phyloP scores from a whole-genome alignment of 2,329 filamentous ascomycete genomes.

The Ophiostoma perfectum region DNA sequence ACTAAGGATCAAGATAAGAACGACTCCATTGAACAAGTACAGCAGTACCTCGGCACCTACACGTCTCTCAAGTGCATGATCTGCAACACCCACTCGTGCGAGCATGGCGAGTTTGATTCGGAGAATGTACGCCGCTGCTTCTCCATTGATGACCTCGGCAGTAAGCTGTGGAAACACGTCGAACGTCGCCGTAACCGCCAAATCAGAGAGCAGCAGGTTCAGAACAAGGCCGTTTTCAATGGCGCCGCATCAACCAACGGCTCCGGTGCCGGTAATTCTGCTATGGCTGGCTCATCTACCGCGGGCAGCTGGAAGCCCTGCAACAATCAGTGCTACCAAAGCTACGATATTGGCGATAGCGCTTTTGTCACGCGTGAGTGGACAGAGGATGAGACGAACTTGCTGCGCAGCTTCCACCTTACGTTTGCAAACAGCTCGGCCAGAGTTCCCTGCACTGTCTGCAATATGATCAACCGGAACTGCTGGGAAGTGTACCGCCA shows the following conservation, averaged over 20 bases:
- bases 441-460: slow-evolving; percentile 45
- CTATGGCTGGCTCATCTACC: not conserved
- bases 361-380: slow-evolving; percentile 38
- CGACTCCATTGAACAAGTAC: slow-evolving; percentile 36
- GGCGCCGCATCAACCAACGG: not conserved
- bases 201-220: slow-evolving; percentile 27
- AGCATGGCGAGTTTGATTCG: slow-evolving; percentile 54
- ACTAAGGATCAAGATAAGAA: slow-evolving; percentile 35
- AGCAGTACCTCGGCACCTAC: slow-evolving; percentile 50
- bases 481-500: slow-evolving; percentile 50
- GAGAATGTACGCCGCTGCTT: slow-evolving; percentile 51
- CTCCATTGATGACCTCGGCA: slow-evolving; percentile 40
- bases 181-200: slow-evolving; percentile 27
- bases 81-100: slow-evolving; percentile 56
- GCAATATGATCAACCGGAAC: slow-evolving; percentile 45
- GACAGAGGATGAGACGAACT: slow-evolving; percentile 45
- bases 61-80: slow-evolving; percentile 53
- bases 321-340: slow-evolving; percentile 42
- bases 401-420: slow-evolving; percentile 45
- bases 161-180: slow-evolving; percentile 26
- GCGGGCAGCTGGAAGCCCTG: slow-evolving; percentile 30
- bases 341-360: slow-evolving; percentile 32
- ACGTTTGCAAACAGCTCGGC: slow-evolving; percentile 41
- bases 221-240: not conserved
- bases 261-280: not conserved